Conservation (phyloP, 768 basidiomycete genomes). For the Baorangia bicolor region DNA sequence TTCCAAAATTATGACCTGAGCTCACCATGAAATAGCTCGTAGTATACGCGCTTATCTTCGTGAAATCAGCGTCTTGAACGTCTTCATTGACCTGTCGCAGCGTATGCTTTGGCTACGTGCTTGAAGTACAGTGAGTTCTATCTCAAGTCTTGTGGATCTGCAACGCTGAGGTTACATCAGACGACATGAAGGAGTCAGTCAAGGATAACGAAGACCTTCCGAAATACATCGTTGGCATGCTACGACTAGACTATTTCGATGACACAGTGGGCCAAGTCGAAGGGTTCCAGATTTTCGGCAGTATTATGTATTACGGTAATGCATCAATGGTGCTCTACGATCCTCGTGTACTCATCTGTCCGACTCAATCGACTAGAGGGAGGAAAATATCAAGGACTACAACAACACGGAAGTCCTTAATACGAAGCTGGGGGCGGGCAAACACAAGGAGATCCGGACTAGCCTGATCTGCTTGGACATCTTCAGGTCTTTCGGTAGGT, state of each 20-base stretch:
- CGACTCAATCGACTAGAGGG: background rate
- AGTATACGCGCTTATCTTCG: background rate
- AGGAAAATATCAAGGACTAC: background rate
- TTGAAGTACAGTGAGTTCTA: background rate
- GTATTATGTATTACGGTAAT: conserved; percentile 3
- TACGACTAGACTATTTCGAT: conserved; percentile 6
- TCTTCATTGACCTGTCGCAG: background rate
- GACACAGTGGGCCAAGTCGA: background rate
- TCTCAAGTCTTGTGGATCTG: no score
- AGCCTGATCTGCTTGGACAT: background rate
- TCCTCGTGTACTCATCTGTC: background rate
- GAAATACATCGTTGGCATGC: conserved; percentile 1
- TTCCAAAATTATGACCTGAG: background rate
- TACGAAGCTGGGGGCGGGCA: background rate
- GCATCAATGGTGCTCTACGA: background rate
- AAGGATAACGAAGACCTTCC: background rate
- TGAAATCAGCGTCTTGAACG: background rate
- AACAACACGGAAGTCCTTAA: background rate
- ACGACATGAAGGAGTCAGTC: conserved; percentile 1
- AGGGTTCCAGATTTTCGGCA: conserved; percentile 5
- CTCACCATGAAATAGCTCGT: background rate
- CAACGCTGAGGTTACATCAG: background rate
- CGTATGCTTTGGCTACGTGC: background rate
- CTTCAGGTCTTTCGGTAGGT: background rate
- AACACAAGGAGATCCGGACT: background rate